Evolutionary conservation across 106 monocot genomes (phyloP).

Genomic region (Dactylorhiza incarnata): DNA sequence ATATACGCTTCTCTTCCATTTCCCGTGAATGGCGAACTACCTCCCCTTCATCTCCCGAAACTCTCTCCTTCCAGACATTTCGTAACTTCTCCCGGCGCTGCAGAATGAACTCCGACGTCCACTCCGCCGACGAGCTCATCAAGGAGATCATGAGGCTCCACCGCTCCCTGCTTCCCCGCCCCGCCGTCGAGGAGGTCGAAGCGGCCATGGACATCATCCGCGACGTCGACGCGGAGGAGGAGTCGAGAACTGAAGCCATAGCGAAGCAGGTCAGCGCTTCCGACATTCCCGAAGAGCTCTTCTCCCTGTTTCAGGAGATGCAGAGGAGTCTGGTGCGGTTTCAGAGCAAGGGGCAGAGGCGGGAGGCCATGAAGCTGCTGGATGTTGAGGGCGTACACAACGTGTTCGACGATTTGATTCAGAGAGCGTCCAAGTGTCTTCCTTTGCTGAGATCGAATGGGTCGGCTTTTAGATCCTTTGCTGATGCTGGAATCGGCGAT

Average conservation of each 20-base stretch:
- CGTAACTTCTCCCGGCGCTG: neutral
- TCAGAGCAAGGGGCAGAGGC: slow-evolving; percentile 39
- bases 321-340: slow-evolving; percentile 29
- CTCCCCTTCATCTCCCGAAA: neutral
- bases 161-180: slow-evolving; percentile 47
- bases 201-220: slow-evolving; percentile 33
- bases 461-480: neutral
- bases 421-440: slow-evolving; percentile 8
- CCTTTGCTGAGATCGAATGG: neutral
- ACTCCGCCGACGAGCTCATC: slow-evolving; percentile 31
- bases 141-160: slow-evolving; percentile 48
- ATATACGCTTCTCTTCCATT: neutral
- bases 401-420: slow-evolving; percentile 17
- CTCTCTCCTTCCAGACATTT: neutral
- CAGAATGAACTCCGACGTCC: slow-evolving; percentile 2
- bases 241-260: slow-evolving; percentile 19
- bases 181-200: slow-evolving; percentile 50
- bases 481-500: neutral
- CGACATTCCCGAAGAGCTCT: slow-evolving; percentile 50
- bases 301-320: slow-evolving; percentile 43
- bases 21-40: neutral
- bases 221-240: slow-evolving; percentile 44
- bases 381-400: slow-evolving; percentile 39
- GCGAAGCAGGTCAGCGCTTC: slow-evolving; percentile 22
- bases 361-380: slow-evolving; percentile 36